Base-by-base conservation (phyloP, 768 basidiomycete genomes). In the Fomitopsis serialis region DNA sequence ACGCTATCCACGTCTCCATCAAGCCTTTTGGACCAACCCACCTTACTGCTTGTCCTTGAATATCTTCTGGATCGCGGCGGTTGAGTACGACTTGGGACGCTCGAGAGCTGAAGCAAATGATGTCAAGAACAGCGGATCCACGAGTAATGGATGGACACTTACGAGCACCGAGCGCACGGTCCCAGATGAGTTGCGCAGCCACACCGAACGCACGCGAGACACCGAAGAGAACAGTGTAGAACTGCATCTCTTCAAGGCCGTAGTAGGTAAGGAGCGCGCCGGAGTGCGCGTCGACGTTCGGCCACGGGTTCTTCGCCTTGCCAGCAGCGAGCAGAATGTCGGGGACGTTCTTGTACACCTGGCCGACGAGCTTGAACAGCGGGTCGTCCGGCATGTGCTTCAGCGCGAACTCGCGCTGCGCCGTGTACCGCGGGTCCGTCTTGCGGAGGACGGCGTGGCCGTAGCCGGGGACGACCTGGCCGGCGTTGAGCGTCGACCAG, bases 231-330 rank as follows among this genome's bases (percentile, higher is more conserved):
- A 98, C 96, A 60, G 95, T 98, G 76, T 98, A 98, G 79, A 89
- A 98, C 67, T 92, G 82, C 87, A 95, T 93, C 71, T 95, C 84
- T 58, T 78, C 81, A 52, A 96, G 74, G 46, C 92, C 92, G 64
- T 93, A 94, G 72, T 94, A 76, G 25, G 87, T 87, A 21, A 95
- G 74, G 44, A 95, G 81, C 50, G 83, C 90, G 72, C 92, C 93
- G 15, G 96, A 98, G 76, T 96, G 94, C 47, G 95, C 92, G 69
- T 98, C 95, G 53, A 98, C 95, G 69, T 98, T 98, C 43, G 95
- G 95, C 89, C 89, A 92, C 1, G 90, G 90, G 76, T 92, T 92
- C 80, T 92, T 92, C 17, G 89, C 90, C 71, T 92, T 92, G 61
- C 90, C 90, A 61, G 90, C 89, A 78, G 92, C 85, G 50, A 96